A percentile compares a stretch with the other conserved stretches of the same genome.
These are phyloP conservation scores for Ormosia semicastrata DNA, from an alignment of 306 rosid species.

Conservation along the genomic window DNA sequence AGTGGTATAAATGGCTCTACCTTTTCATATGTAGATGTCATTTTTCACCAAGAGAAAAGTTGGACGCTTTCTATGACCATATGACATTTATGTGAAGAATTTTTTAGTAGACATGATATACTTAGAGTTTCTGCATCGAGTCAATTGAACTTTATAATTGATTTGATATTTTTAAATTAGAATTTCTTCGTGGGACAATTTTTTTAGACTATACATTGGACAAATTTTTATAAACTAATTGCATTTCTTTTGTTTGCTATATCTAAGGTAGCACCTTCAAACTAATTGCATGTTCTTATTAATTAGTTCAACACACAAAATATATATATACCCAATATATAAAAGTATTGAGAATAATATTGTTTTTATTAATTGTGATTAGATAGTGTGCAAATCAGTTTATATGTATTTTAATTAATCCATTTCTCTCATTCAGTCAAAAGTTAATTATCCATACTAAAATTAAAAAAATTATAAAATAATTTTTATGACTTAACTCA, in stretches of 20 bases:
- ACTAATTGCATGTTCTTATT: not conserved
- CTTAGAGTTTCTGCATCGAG: not conserved
- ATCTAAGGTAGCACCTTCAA: not conserved
- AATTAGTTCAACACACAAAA: no score
- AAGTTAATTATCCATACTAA: no score
- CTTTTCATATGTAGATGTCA: not conserved
- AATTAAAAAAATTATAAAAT: no score
- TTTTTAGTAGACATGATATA: not conserved
- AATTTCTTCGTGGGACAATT: not conserved
- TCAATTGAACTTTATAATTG: not conserved
- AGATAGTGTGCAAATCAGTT: no score
- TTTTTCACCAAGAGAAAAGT: not conserved
- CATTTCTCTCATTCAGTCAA: no score
- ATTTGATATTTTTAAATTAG: not conserved
- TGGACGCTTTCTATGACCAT: not conserved
- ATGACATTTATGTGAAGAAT: not conserved
- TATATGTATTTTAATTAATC: no score
- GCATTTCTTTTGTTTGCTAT: not conserved
- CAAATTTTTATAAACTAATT: not conserved
- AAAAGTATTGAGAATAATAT: no score
- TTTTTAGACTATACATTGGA: no score
- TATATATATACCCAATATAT: no score
- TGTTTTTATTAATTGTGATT: no score
- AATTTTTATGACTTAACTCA: no score
- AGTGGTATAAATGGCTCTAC: not conserved